Base-by-base conservation (phyloP, 176 grass and related monocot genomes). In the Stipa capillata region DNA sequence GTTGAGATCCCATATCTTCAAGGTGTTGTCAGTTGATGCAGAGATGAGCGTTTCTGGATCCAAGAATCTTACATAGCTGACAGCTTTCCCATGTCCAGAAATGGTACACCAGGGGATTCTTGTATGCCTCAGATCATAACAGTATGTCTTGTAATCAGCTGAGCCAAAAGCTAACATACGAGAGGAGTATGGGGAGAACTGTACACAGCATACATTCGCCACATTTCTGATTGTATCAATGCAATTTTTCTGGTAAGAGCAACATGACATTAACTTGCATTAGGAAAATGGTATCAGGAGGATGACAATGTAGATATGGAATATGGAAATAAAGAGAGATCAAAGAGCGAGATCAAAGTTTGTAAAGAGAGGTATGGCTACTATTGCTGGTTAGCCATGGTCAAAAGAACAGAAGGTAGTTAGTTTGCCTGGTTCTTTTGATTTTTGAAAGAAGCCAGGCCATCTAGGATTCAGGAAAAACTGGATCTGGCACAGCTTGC, bases 1-100 rank as follows among this genome's bases (percentile, higher is more conserved):
- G 73, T 82, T 93, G 76, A 99, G 92, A 83, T 99, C 92, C 97
- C 97, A 99, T 81, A 96, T 86, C 84, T 99, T 99, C 79, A 99
- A 86, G 58, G 90, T 91, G 79, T 91, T 95, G 76, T 99, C 97
- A 42, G 97, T 99, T 74, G 97, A 99, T 49, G 97, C 92, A 29
- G 97, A 91, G 50, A 99, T 54, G 37, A 99, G 74, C 16, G 92
- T 99, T 89, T 87, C 59, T 44, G 92, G 71, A 85, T 96, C 90
- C 82, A 99, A 76, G 69, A 99, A 99, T 68, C 86, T 86, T 50
- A 96, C 97, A 79, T 91, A 99, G 73, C 97, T 99, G 55, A 99
- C 92, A 77, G 97, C 90, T 86, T 93, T 99, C 64, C 84, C 86
- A 80, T 99, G 97, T 47, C 97, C 92, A 65, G 88, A 92, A 57